These are phyloP conservation scores for Penicillium canescens DNA, from an alignment of 495 filamentous ascomycete species.

Conservation along the genomic window DNA sequence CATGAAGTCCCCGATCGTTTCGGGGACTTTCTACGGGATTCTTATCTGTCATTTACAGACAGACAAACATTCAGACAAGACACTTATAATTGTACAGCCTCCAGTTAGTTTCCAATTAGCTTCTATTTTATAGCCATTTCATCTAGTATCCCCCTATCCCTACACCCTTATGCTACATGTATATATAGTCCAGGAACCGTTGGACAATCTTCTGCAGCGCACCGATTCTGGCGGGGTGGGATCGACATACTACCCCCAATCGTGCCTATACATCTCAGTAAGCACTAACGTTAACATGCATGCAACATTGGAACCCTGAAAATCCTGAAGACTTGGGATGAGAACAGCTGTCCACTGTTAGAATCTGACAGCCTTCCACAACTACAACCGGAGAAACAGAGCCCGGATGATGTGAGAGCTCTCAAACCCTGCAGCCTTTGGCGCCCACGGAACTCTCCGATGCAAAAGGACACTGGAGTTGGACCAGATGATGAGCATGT, in stretches of 20 bases:
- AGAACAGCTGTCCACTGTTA: no score
- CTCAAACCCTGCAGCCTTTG: background rate
- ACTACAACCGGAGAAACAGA: background rate
- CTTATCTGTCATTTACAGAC: no score
- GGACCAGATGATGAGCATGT: conserved; percentile 7
- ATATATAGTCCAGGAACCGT: background rate
- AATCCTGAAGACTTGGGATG: no score
- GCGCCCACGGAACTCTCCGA: background rate
- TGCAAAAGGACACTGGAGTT: background rate
- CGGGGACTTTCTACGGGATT: no score
- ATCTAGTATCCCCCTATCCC: background rate
- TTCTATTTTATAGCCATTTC: background rate
- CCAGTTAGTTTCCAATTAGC: no score
- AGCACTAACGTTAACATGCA: no score
- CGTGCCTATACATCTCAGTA: background rate
- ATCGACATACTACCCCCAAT: background rate
- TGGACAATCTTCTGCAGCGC: conserved; percentile 3
- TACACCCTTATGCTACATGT: no score
- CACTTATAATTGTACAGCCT: no score
- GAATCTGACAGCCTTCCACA: background rate
- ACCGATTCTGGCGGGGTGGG: conserved; percentile 4
- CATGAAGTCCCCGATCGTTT: no score
- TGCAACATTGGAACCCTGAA: no score
- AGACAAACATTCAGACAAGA: no score
- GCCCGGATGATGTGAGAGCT: background rate